Evolutionary conservation across 441 rosid genomes (phyloP).

Genomic region (Gossypium lobatum): DNA sequence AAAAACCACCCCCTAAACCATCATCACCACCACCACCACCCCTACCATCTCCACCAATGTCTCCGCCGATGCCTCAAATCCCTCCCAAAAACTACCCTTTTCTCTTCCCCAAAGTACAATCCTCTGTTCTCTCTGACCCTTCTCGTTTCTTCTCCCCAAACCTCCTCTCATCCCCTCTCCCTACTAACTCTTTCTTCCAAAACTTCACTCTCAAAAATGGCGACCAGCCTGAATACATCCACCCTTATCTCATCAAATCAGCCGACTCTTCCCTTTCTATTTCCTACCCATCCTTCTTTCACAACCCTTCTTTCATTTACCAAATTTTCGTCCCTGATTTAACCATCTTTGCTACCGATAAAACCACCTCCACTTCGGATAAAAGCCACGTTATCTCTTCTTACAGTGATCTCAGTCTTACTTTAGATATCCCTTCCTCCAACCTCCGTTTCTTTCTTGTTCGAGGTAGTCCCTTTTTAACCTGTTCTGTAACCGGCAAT

Average conservation of each 20-base stretch:
- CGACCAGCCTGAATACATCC: constrained; percentile 80
- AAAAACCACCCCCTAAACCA: constrained; percentile 18
- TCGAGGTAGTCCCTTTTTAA: constrained; percentile 84
- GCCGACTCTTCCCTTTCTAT: constrained; percentile 54
- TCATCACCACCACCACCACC: background rate
- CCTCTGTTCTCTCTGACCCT: constrained; percentile 79
- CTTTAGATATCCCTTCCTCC: constrained; percentile 64
- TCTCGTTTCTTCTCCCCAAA: constrained; percentile 56
- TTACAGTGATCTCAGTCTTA: constrained; percentile 66
- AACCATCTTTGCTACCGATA: constrained; percentile 49
- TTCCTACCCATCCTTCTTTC: constrained; percentile 64
- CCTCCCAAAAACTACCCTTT: constrained; percentile 27
- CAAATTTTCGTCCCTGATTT: constrained; percentile 63
- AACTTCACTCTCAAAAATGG: constrained; percentile 81
- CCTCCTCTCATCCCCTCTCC: constrained; percentile 73
- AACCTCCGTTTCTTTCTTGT: constrained; percentile 71
- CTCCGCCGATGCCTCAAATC: constrained; percentile 19
- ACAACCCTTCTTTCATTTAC: constrained; percentile 55
- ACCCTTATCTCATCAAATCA: constrained; percentile 79
- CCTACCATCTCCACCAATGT: constrained; percentile 23
- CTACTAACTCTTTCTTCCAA: constrained; percentile 88
- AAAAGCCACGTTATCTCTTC: constrained; percentile 58
- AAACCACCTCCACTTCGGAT: constrained; percentile 20
- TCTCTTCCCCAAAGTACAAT: constrained; percentile 53
- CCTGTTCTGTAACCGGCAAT: constrained; percentile 43